Percentiles rank a stretch among this genome's conserved stretches.
Evolutionary conservation across 2,329 filamentous ascomycete species (phyloP).

Genomic region (Colletotrichum musae): DNA sequence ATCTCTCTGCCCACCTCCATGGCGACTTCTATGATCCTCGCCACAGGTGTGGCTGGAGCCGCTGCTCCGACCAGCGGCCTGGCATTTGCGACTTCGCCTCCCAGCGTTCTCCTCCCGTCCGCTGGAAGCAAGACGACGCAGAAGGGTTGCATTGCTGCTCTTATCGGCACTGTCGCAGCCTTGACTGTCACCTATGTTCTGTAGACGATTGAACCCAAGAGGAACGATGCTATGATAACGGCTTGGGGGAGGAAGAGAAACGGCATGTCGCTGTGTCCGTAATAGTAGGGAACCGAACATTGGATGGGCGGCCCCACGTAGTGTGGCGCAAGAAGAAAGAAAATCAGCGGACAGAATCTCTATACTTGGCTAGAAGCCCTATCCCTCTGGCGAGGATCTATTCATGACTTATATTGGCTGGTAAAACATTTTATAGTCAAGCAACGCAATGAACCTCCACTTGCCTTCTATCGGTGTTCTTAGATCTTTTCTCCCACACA

Average conservation of each 20-base stretch:
- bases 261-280: conserved; percentile 8
- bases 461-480: background rate
- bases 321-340: conserved; percentile 1
- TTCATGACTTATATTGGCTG: background rate
- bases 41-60: conserved; percentile 17
- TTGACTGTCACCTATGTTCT: conserved; percentile 1
- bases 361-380: background rate
- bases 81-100: conserved; percentile 24
- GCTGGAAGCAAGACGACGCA: conserved; percentile 11
- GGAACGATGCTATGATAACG: conserved; percentile 13
- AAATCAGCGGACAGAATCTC: background rate
- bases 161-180: conserved; percentile 8
- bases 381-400: background rate
- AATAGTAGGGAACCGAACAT: conserved; percentile 6
- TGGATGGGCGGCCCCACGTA: background rate
- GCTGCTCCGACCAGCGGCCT: conserved; percentile 29
- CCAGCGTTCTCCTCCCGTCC: conserved; percentile 15
- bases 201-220: conserved; percentile 4
- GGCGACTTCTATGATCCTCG: conserved; percentile 35
- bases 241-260: background rate
- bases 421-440: background rate
- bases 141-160: background rate
- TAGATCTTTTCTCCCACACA: background rate
- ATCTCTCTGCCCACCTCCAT: conserved; percentile 30
- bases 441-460: background rate